Evolutionary conservation across 805 yeast species (phyloP).

Genomic region (Ogataea paraovalis): DNA sequence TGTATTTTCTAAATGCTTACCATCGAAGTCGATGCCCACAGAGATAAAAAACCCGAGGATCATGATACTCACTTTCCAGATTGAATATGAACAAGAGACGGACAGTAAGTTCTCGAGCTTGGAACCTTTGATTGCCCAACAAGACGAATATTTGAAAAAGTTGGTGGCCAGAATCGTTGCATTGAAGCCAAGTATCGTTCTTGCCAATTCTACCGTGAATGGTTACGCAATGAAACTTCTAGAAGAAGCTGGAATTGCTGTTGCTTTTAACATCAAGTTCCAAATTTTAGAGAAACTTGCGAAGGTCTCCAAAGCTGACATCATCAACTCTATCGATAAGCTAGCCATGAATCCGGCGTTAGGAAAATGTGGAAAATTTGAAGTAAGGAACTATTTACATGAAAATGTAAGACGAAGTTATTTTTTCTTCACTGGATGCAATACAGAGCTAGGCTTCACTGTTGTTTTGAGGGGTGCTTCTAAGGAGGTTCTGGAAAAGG

Average conservation of each 20-base stretch:
- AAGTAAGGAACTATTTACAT: slow-evolving; percentile 61
- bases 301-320: slow-evolving; percentile 75
- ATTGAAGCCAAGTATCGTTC: slow-evolving; percentile 71
- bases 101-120: slow-evolving; percentile 57
- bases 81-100: slow-evolving; percentile 69
- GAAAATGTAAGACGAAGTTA: slow-evolving; percentile 61
- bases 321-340: slow-evolving; percentile 81
- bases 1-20: slow-evolving; percentile 78
- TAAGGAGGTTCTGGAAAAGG: slow-evolving; percentile 53
- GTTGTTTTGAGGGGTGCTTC: slow-evolving; percentile 80
- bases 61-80: slow-evolving; percentile 79
- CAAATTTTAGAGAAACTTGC: slow-evolving; percentile 78
- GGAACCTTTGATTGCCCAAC: slow-evolving; percentile 83
- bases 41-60: slow-evolving; percentile 65
- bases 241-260: slow-evolving; percentile 73
- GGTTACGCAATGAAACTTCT: slow-evolving; percentile 75
- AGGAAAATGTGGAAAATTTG: slow-evolving; percentile 73
- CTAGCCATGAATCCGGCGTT: slow-evolving; percentile 66
- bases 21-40: slow-evolving; percentile 73
- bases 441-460: slow-evolving; percentile 72
- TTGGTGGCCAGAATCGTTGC: slow-evolving; percentile 75
- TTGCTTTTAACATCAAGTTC: slow-evolving; percentile 75
- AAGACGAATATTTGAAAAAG: slow-evolving; percentile 76
- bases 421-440: slow-evolving; percentile 76
- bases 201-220: slow-evolving; percentile 75